Evolutionary conservation across 2,329 filamentous ascomycete genomes (phyloP).

Genomic region (Pyrenophora graminea): DNA sequence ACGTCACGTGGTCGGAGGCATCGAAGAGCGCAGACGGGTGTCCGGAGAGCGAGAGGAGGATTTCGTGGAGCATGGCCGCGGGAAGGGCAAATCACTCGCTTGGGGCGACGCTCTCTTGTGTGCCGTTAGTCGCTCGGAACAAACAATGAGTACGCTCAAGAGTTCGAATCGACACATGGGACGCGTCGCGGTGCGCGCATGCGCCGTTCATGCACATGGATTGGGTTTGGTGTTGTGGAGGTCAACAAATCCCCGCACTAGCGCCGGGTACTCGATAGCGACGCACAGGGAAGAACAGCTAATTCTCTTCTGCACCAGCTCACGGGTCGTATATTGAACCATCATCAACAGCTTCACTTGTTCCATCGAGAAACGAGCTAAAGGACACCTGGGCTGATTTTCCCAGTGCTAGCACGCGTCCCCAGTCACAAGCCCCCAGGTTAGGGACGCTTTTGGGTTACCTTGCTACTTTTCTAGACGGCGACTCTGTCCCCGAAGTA

Average conservation of each 20-base stretch:
- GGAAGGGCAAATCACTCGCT: conserved; percentile 14
- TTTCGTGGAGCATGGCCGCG: conserved; percentile 87
- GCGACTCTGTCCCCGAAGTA: not conserved
- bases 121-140: conserved; percentile 29
- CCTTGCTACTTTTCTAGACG: no score
- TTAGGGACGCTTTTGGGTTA: no score
- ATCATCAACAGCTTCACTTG: no score
- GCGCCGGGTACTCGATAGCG: conserved; percentile 1
- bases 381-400: no score
- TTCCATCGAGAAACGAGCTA: no score
- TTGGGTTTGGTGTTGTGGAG: conserved; percentile 15
- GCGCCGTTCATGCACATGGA: conserved; percentile 13
- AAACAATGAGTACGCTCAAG: conserved; percentile 39
- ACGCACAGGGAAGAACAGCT: not conserved
- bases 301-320: no score
- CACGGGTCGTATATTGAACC: no score
- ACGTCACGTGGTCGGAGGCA: conserved; percentile 46
- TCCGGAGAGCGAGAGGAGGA: conserved; percentile 92
- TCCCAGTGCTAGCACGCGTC: no score
- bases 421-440: no score
- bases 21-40: conserved; percentile 87
- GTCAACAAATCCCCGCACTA: conserved; percentile 17
- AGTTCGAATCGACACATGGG: conserved; percentile 47
- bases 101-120: conserved; percentile 17
- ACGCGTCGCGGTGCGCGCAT: conserved; percentile 24